Evolutionary conservation across 2,329 filamentous ascomycete genomes (phyloP).

Genomic region (Diaporthe destruens): DNA sequence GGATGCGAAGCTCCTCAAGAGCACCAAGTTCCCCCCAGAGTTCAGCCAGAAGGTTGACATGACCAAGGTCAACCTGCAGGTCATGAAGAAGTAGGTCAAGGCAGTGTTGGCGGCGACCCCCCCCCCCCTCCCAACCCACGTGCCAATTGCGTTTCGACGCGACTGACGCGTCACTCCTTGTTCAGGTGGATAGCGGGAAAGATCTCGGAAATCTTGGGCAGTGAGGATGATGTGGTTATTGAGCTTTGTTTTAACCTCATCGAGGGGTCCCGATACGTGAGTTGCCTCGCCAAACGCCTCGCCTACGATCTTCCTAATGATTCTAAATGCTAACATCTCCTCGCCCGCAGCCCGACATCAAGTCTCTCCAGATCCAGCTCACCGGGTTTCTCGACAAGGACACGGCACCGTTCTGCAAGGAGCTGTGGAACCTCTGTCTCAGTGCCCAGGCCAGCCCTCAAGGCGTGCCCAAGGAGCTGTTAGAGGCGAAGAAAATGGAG

Average conservation of each 20-base stretch:
- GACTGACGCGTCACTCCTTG: constrained; percentile 39
- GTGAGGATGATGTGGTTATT: constrained; percentile 95
- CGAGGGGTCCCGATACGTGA: constrained; percentile 81
- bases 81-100: constrained; percentile 90
- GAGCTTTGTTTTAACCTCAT: constrained; percentile 80
- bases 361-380: constrained; percentile 92
- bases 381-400: constrained; percentile 96
- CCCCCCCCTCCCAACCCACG: neutral
- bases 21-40: constrained; percentile 92
- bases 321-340: constrained; percentile 44
- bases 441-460: constrained; percentile 90
- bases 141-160: constrained; percentile 1
- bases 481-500: constrained; percentile 97
- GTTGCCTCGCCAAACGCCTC: constrained; percentile 51
- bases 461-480: constrained; percentile 91
- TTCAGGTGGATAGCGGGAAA: constrained; percentile 91
- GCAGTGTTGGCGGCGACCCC: neutral
- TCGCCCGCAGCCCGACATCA: constrained; percentile 86
- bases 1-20: constrained; percentile 89
- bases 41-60: constrained; percentile 98
- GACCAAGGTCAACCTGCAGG: constrained; percentile 94
- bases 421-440: constrained; percentile 90
- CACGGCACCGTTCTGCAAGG: constrained; percentile 88
- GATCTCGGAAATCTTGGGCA: constrained; percentile 89
- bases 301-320: neutral